These are phyloP conservation scores for Ceratocystiopsis brevicomis DNA, from an alignment of 2,329 filamentous ascomycete genomes.

Conservation along the genomic window DNA sequence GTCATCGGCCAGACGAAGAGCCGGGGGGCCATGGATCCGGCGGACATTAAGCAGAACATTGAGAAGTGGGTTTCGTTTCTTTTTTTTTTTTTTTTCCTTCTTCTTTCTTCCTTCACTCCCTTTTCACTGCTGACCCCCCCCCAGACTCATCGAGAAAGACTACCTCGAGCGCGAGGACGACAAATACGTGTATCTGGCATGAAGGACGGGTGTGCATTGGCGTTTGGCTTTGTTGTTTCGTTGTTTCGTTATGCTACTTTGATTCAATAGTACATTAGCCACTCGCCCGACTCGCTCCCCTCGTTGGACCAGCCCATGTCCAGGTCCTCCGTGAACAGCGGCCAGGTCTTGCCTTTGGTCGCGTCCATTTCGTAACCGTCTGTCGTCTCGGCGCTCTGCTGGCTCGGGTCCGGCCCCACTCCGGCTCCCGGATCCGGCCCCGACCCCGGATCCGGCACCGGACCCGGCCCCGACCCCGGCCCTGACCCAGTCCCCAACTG, in stretches of 20 bases:
- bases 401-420: too few species aligned
- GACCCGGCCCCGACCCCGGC: too few species aligned
- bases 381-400: too few species aligned
- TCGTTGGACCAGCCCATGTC: background rate
- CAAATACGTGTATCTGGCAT: constrained; percentile 53
- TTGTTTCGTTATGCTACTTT: too few species aligned
- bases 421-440: too few species aligned
- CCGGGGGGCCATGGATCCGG: constrained; percentile 66
- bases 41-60: constrained; percentile 91
- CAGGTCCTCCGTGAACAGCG: background rate
- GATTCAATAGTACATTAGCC: constrained; percentile 1
- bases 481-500: too few species aligned
- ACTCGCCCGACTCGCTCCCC: background rate
- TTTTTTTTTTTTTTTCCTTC: constrained; percentile 1
- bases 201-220: too few species aligned
- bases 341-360: background rate
- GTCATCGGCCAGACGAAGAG: constrained; percentile 81
- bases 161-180: constrained; percentile 69
- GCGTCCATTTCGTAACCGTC: background rate
- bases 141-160: constrained; percentile 75
- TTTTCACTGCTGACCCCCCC: background rate
- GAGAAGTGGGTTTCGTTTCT: constrained; percentile 47
- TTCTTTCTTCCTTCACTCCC: background rate
- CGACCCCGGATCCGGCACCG: too few species aligned
- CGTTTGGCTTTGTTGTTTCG: too few species aligned